Conservation (phyloP, 2,329 filamentous ascomycete species). For the Ceratocystis lukuohia region DNA sequence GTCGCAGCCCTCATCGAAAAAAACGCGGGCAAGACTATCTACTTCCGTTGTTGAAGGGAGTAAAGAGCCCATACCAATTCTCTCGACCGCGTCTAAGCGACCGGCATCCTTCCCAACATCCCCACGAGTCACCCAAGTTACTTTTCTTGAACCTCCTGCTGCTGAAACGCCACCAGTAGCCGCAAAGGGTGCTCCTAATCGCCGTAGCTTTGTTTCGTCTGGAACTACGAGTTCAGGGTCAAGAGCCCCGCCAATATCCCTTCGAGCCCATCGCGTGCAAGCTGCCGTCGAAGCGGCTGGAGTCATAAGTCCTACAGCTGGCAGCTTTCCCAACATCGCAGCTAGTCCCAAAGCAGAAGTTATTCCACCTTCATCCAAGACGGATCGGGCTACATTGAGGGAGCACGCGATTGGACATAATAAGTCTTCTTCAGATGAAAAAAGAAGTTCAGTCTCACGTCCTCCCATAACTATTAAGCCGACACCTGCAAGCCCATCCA, state of each 20-base stretch:
- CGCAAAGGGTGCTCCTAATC: constrained; percentile 13
- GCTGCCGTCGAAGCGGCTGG: constrained; percentile 12
- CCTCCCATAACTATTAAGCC: constrained; percentile 26
- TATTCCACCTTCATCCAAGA: constrained; percentile 25
- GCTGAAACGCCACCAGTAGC: not conserved
- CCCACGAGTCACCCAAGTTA: constrained; percentile 19
- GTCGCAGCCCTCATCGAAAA: constrained; percentile 16
- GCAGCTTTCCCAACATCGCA: not conserved
- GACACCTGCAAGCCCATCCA: constrained; percentile 19
- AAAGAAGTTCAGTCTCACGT: constrained; percentile 26
- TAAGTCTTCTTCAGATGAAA: constrained; percentile 34
- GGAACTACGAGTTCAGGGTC: constrained; percentile 12
- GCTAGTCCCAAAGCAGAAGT: constrained; percentile 10
- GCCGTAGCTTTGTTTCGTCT: constrained; percentile 14
- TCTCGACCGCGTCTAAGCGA: constrained; percentile 23
- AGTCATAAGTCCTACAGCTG: not conserved
- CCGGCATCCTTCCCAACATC: constrained; percentile 30
- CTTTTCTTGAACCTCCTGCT: constrained; percentile 15
- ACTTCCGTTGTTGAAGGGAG: constrained; percentile 22
- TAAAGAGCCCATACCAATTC: constrained; percentile 17
- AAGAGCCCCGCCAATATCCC: constrained; percentile 15
- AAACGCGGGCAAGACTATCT: constrained; percentile 24
- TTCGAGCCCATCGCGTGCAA: constrained; percentile 16
- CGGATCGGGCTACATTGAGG: constrained; percentile 5
- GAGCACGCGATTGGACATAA: constrained; percentile 9